These are phyloP conservation scores for Gossypium gossypioides DNA, from an alignment of 441 rosid species.

Conservation along the genomic window DNA sequence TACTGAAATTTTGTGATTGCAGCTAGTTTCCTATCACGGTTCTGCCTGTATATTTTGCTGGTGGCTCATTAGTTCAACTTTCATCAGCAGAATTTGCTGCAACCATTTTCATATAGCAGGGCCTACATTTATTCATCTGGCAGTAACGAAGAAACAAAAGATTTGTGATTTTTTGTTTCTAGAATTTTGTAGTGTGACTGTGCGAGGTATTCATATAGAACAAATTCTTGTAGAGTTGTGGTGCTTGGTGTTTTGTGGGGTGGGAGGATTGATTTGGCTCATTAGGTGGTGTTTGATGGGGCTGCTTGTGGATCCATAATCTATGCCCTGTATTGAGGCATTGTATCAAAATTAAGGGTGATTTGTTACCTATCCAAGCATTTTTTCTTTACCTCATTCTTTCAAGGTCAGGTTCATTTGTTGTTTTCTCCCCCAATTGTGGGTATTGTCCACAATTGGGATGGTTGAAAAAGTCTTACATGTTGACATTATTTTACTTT, in stretches of 20 bases:
- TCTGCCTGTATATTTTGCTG: background rate
- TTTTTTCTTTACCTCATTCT: background rate
- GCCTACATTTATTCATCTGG: constrained; percentile 1
- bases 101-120: background rate
- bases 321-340: background rate
- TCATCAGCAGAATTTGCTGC: constrained; percentile 5
- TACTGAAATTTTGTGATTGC: background rate
- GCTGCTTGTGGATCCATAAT: background rate
- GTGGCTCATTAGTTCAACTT: constrained; percentile 8
- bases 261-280: background rate
- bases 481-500: background rate
- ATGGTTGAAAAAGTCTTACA: background rate
- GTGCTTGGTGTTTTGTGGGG: constrained; percentile 1
- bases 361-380: background rate
- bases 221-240: constrained; percentile 12
- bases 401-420: background rate
- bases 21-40: background rate
- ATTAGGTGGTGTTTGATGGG: background rate
- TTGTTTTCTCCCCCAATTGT: background rate
- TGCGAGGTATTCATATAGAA: constrained; percentile 15
- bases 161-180: constrained; percentile 3
- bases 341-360: background rate
- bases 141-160: constrained; percentile 13
- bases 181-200: constrained; percentile 18
- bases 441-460: background rate